These are phyloP conservation scores for Sporopachydermia lactativora DNA, from an alignment of 805 yeast genomes.

Conservation along the genomic window DNA sequence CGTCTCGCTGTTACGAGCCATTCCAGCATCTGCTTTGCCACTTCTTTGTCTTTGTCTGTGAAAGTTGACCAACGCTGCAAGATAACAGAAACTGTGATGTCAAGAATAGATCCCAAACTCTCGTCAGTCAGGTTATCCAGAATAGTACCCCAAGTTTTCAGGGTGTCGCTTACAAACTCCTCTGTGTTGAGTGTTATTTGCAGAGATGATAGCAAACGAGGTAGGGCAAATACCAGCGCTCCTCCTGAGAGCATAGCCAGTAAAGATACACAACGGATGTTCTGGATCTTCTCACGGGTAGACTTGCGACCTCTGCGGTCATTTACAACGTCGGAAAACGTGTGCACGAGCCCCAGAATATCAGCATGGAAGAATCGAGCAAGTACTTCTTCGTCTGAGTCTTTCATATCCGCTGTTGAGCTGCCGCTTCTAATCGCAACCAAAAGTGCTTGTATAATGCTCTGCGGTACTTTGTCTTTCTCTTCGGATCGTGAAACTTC, in stretches of 20 bases:
- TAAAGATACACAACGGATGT: constrained; percentile 61
- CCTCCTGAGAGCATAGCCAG: constrained; percentile 40
- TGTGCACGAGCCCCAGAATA: neutral
- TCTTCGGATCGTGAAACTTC: neutral
- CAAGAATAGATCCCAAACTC: constrained; percentile 52
- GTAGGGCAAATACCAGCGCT: constrained; percentile 52
- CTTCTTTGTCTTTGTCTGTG: constrained; percentile 29
- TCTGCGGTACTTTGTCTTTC: neutral
- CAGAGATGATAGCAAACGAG: constrained; percentile 76
- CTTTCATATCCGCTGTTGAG: neutral
- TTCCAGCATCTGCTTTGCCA: constrained; percentile 39
- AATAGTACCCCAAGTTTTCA: constrained; percentile 55
- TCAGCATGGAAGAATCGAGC: neutral
- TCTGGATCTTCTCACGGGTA: constrained; percentile 18
- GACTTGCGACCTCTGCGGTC: constrained; percentile 18
- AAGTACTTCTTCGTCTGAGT: no score
- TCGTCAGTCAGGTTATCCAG: constrained; percentile 40
- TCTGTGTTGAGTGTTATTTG: constrained; percentile 61
- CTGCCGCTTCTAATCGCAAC: neutral
- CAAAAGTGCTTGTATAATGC: neutral
- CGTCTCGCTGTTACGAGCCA: constrained; percentile 14
- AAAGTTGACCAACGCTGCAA: constrained; percentile 52
- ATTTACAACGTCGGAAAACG: constrained; percentile 11
- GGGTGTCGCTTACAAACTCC: constrained; percentile 43
- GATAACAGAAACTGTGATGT: constrained; percentile 58